Evolutionary conservation across 345 rosid species (phyloP), one percentile per base, ranked within the genome.

Genomic region (Citrus sinensis): DNA sequence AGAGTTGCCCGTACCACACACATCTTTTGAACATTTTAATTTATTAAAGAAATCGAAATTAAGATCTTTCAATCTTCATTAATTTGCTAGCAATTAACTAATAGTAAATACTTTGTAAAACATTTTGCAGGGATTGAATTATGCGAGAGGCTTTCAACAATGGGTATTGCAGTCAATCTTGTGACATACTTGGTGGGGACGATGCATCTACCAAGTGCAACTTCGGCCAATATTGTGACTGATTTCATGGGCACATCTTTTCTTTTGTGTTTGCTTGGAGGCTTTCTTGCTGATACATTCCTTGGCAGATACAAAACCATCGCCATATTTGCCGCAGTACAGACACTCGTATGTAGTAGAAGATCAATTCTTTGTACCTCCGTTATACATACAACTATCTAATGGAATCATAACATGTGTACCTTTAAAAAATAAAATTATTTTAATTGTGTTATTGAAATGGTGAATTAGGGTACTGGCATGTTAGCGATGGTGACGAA

Each of bases 211-310:
- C 74, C 91, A 1, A 91, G 90, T 83, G 76, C 93, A 60, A 80
- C 87, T 51, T 89, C 95, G 11, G 95, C 92, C 39, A 91, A 89
- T 62, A 74, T 79, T 20, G 90, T 91, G 29, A 91, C 93, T 4
- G 93, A 89, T 70, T 91, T 89, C 79, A 83, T 89, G 93, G 93
- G 95, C 73, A 87, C 93, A 20, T 87, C 88, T 19, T 91, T 89
- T 34, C 83, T 89, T n/a, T 74, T 91, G 30, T 83, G 87, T 76
- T 66, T 91, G 83, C 90, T 91, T 0, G 95, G 95, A 1, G 95
- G 93, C 65, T 91, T 91, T 75, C 87, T 89, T 22, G 95, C 95
- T 0, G 95, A 91, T 74, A 79, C 92, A 27, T 91, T 83, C 80
- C 85, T 91, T 0, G 95, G 93, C 40, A 79, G 95, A 81, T 87